Evolutionary conservation across 2,329 filamentous ascomycete species (phyloP).

Genomic region (Ophiostoma montium): DNA sequence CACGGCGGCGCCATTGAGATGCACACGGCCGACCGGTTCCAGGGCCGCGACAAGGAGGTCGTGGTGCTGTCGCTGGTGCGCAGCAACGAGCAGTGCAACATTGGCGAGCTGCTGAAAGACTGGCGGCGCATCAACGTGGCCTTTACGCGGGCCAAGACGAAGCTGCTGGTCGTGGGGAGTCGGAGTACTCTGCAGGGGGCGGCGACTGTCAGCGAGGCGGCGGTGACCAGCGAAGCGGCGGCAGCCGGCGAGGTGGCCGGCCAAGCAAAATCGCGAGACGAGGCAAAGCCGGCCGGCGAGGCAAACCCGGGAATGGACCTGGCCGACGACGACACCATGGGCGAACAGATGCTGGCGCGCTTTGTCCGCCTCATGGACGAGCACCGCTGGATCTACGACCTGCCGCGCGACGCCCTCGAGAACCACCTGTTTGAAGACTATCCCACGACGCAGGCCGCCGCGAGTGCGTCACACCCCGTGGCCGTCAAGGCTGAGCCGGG

Average conservation of each 20-base stretch:
- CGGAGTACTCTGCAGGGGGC: conserved; percentile 48
- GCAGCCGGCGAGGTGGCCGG: no score
- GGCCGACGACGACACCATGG: conserved; percentile 33
- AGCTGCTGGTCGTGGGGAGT: conserved; percentile 79
- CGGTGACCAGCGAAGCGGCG: no score
- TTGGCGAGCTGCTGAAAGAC: conserved; percentile 86
- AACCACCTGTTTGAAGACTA: conserved; percentile 53
- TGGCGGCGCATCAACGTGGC: conserved; percentile 93
- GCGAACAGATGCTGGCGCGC: conserved; percentile 57
- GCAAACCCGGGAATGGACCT: conserved; percentile 23
- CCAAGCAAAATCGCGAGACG: no score
- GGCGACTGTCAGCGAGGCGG: conserved; percentile 35
- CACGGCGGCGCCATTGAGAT: conserved; percentile 56
- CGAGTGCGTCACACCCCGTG: neutral
- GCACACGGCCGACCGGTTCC: conserved; percentile 94
- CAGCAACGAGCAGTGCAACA: conserved; percentile 64
- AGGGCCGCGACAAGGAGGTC: conserved; percentile 90
- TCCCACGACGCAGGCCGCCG: conserved; percentile 8
- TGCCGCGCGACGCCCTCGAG: conserved; percentile 49
- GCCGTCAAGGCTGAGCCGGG: neutral
- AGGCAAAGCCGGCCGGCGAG: no score
- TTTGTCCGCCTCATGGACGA: conserved; percentile 68
- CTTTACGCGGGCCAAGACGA: conserved; percentile 82
- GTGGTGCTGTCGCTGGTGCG: conserved; percentile 78
- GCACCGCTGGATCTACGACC: conserved; percentile 65